Evolutionary conservation across 768 basidiomycete species (phyloP).

Genomic region (Hypholoma sublateritium): DNA sequence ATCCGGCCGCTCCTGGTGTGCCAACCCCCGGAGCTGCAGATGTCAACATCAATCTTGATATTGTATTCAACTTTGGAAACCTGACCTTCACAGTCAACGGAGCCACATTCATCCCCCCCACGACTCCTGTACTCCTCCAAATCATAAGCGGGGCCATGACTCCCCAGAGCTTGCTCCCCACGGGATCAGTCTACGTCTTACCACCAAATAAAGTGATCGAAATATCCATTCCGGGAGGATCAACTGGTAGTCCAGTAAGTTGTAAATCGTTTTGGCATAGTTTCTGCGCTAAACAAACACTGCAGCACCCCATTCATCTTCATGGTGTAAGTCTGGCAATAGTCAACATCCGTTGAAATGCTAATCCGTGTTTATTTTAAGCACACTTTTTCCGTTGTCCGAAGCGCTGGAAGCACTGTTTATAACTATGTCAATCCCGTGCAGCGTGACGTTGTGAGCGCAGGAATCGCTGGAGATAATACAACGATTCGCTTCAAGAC

Average conservation of each 20-base stretch:
- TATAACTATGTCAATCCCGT: constrained; percentile 52
- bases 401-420: constrained; percentile 33
- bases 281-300: neutral
- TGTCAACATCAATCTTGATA: constrained; percentile 31
- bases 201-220: constrained; percentile 47
- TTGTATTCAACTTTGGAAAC: constrained; percentile 22
- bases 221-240: constrained; percentile 42
- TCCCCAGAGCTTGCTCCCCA: constrained; percentile 34
- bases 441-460: constrained; percentile 37
- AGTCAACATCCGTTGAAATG: constrained; percentile 29
- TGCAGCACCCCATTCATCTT: constrained; percentile 43
- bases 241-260: constrained; percentile 33
- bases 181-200: constrained; percentile 40
- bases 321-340: constrained; percentile 27
- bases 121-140: constrained; percentile 46
- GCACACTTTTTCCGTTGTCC: constrained; percentile 40
- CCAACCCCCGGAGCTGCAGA: constrained; percentile 38
- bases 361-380: constrained; percentile 16
- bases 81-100: constrained; percentile 33
- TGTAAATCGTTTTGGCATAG: neutral
- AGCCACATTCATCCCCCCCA: constrained; percentile 32
- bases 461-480: constrained; percentile 29
- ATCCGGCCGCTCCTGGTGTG: constrained; percentile 31
- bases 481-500: constrained; percentile 59
- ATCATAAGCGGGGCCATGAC: constrained; percentile 37